Conservation (phyloP, 2,329 filamentous ascomycete genomes). For the Pyricularia sp. region DNA sequence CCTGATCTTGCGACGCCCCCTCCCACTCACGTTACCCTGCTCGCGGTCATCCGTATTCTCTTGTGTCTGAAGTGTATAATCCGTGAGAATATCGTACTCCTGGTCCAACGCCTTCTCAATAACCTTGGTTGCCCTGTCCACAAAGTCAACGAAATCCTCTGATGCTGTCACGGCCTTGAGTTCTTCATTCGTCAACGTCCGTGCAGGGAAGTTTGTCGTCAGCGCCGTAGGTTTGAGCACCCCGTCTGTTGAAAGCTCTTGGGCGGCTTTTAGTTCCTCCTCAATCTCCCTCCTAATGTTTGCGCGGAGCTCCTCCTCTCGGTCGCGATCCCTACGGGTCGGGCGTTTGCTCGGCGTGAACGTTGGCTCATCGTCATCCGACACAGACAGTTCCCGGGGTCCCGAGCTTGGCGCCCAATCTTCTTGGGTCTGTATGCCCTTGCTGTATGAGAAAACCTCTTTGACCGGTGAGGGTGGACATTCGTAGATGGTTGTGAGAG, state of each 20-base stretch:
- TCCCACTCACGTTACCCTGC: slow-evolving; percentile 57
- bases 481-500: slow-evolving; percentile 68
- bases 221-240: slow-evolving; percentile 27
- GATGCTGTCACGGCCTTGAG: slow-evolving; percentile 81
- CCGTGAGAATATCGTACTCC: slow-evolving; percentile 89
- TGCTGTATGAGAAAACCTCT: slow-evolving; percentile 93
- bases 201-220: slow-evolving; percentile 55
- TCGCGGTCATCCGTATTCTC: slow-evolving; percentile 74
- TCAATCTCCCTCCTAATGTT: slow-evolving; percentile 82
- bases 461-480: slow-evolving; percentile 61
- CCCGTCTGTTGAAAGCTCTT: slow-evolving; percentile 43
- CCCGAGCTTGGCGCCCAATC: slow-evolving; percentile 49
- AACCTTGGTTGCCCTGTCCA: slow-evolving; percentile 91
- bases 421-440: slow-evolving; percentile 83
- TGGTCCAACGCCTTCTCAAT: slow-evolving; percentile 91
- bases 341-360: slow-evolving; percentile 57
- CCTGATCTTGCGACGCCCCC: slow-evolving; percentile 62
- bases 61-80: slow-evolving; percentile 75
- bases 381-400: slow-evolving; percentile 41
- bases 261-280: slow-evolving; percentile 69
- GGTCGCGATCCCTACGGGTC: slow-evolving; percentile 66
- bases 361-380: slow-evolving; percentile 49
- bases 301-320: slow-evolving; percentile 79
- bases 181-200: slow-evolving; percentile 73
- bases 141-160: slow-evolving; percentile 86